Percentiles rank a stretch among this genome's conserved stretches.
Evolutionary conservation across 2,329 filamentous ascomycete genomes (phyloP).

Genomic region (Orbilia ellipsospora): DNA sequence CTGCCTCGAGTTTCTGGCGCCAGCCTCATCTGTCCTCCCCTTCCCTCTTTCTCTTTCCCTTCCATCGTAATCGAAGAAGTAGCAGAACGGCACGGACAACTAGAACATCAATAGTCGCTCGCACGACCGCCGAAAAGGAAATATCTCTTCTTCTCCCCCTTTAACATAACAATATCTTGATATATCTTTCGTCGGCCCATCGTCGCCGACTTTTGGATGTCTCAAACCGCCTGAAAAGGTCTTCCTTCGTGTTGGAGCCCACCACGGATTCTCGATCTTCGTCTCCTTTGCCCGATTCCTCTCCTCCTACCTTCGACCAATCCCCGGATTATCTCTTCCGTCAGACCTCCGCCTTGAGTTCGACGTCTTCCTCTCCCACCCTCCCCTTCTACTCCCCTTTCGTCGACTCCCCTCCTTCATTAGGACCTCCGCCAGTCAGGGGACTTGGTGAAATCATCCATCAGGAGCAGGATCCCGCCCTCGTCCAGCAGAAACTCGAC

Average conservation of each 20-base stretch:
- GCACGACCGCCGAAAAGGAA: neutral
- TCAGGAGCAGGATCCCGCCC: conserved; percentile 48
- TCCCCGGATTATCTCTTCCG: conserved; percentile 38
- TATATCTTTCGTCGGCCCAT: neutral
- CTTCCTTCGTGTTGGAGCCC: conserved; percentile 50
- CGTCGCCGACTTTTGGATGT: conserved; percentile 50
- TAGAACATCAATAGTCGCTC: neutral
- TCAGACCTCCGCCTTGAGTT: conserved; percentile 41
- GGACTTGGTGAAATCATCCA: conserved; percentile 55
- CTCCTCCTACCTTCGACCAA: conserved; percentile 47
- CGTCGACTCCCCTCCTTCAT: conserved; percentile 47
- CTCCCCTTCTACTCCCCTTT: conserved; percentile 55
- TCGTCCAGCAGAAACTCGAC: conserved; percentile 32
- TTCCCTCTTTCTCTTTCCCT: neutral
- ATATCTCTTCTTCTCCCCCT: no score
- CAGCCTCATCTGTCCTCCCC: neutral
- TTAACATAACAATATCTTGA: no score
- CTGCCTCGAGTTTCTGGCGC: neutral
- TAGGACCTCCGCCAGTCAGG: conserved; percentile 46
- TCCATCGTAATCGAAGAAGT: neutral
- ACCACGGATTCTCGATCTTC: conserved; percentile 52
- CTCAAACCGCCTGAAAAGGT: conserved; percentile 21
- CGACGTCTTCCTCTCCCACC: conserved; percentile 39
- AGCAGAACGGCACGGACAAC: neutral
- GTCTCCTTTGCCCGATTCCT: conserved; percentile 51